phyloP scores from a whole-genome alignment of 164 flowering plant species.

The Tetrastigma voinierianum region DNA sequence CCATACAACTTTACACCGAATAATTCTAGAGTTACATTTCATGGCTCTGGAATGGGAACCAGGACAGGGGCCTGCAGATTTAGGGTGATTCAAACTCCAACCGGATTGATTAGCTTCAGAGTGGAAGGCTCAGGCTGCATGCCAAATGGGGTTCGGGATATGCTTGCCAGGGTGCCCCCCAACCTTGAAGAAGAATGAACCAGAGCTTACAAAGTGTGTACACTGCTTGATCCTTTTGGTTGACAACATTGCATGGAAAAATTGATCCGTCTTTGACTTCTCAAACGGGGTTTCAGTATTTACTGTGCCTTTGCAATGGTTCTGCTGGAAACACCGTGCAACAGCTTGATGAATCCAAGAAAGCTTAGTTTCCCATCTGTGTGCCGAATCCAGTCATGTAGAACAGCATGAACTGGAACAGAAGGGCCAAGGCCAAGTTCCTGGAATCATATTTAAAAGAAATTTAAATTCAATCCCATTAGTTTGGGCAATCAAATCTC shows the following conservation, averaged over 20 bases:
- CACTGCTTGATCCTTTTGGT: no score
- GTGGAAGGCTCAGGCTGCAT: background rate
- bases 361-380: conserved; percentile 95
- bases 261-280: background rate
- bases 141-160: background rate
- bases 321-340: conserved; percentile 81
- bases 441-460: conserved; percentile 30
- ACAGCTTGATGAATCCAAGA: conserved; percentile 83
- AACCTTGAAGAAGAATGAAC: no score
- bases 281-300: conserved; percentile 4
- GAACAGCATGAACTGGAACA: conserved; percentile 84
- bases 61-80: conserved; percentile 4
- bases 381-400: conserved; percentile 89
- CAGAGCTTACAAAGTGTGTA: no score
- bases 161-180: no score
- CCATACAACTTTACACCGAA: conserved; percentile 8
- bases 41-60: conserved; percentile 1
- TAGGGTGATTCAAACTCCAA: background rate
- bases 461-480: background rate
- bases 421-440: conserved; percentile 90
- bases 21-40: background rate
- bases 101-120: background rate
- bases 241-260: background rate
- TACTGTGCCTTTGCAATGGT: conserved; percentile 47
- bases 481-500: background rate